A percentile compares a stretch with the other conserved stretches of the same genome.
Conservation (phyloP, 2,329 filamentous ascomycete genomes). For the Verticillium klebahnii region DNA sequence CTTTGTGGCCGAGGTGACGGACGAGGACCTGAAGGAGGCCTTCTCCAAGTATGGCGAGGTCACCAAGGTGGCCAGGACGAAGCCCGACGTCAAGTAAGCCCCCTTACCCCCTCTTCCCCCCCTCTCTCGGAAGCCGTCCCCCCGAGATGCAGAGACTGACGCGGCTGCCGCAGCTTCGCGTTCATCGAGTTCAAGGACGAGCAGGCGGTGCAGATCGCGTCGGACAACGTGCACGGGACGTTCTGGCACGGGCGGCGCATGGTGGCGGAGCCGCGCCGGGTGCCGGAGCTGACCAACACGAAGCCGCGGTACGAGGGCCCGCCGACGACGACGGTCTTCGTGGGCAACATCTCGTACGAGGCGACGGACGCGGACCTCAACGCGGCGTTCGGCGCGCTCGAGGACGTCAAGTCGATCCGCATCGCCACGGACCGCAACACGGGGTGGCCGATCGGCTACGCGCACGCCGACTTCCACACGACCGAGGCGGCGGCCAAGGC, state of each 20-base stretch:
- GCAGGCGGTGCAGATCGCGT: slow-evolving; percentile 1
- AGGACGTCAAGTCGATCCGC: slow-evolving; percentile 69
- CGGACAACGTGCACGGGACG: slow-evolving; percentile 10
- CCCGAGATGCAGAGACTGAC: too few relatives aligned
- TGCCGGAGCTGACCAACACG: background rate
- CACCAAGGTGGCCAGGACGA: slow-evolving; percentile 1
- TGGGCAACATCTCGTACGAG: slow-evolving; percentile 84
- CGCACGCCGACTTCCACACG: slow-evolving; percentile 75
- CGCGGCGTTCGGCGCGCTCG: slow-evolving; percentile 65
- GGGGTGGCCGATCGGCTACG: slow-evolving; percentile 78
- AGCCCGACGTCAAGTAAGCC: background rate
- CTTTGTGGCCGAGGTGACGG: slow-evolving; percentile 63
- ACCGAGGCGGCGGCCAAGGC: slow-evolving; percentile 60
- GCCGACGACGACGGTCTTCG: slow-evolving; percentile 55
- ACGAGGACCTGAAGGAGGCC: slow-evolving; percentile 53
- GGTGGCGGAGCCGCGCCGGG: slow-evolving; percentile 1
- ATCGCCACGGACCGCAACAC: slow-evolving; percentile 79
- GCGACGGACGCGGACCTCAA: slow-evolving; percentile 81
- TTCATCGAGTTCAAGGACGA: slow-evolving; percentile 7
- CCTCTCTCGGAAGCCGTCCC: too few relatives aligned
- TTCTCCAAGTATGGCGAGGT: slow-evolving; percentile 42
- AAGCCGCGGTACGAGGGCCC: background rate
- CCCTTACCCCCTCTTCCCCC: too few relatives aligned
- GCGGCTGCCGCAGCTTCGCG: background rate
- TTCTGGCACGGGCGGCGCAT: slow-evolving; percentile 14